phyloP scores from a whole-genome alignment of 2,329 filamentous ascomycete genomes.

The Diaporthe helianthi region DNA sequence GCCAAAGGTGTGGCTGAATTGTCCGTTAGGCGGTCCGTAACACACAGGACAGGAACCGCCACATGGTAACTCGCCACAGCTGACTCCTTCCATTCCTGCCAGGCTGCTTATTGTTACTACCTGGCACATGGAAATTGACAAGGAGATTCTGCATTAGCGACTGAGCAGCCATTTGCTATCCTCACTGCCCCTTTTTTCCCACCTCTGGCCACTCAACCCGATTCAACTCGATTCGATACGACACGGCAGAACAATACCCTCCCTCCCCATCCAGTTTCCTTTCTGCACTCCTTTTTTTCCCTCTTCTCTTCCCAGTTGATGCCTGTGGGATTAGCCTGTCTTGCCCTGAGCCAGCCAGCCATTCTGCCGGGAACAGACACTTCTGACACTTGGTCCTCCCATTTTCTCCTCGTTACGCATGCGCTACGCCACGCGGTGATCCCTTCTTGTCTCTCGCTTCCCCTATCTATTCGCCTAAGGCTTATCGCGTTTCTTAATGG shows the following conservation, averaged over 20 bases:
- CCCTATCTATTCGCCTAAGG: constrained; percentile 22
- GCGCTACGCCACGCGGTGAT: constrained; percentile 21
- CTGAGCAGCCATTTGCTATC: background rate
- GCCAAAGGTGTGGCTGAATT: constrained; percentile 21
- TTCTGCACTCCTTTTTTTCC: background rate
- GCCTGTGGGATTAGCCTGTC: background rate
- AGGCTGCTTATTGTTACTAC: no score
- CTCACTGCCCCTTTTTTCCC: background rate
- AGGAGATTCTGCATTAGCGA: constrained; percentile 24
- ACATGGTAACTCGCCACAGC: background rate
- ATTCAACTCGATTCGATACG: background rate
- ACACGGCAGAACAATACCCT: background rate
- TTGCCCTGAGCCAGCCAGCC: constrained; percentile 7
- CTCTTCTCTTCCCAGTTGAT: background rate
- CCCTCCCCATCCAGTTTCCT: background rate
- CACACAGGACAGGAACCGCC: background rate
- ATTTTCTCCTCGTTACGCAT: constrained; percentile 1
- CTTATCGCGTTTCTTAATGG: constrained; percentile 33
- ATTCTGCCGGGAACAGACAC: background rate
- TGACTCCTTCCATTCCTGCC: background rate
- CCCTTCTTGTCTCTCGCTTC: constrained; percentile 34
- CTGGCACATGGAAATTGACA: constrained; percentile 19
- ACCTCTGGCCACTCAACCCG: background rate
- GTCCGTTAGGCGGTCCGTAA: background rate
- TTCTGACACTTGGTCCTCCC: background rate